Percentiles rank a stretch among this genome's conserved stretches.
phyloP scores from a whole-genome alignment of 139 green algal genomes.

The Coelastrella sp. region DNA sequence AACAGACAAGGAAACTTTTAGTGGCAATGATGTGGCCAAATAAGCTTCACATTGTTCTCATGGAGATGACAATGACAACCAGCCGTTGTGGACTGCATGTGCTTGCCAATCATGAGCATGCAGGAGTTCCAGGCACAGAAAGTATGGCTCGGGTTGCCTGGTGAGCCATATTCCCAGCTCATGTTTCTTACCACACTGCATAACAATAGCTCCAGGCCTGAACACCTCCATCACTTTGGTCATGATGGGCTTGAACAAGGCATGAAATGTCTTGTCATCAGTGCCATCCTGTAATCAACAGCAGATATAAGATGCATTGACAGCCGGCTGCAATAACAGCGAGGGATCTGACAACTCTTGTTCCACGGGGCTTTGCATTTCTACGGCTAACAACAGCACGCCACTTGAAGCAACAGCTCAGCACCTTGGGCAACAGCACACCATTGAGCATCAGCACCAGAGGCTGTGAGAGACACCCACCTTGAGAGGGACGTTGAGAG shows the following conservation, averaged over 20 bases:
- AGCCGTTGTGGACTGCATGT: too few species aligned
- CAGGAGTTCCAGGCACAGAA: too few species aligned
- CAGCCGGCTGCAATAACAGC: not conserved
- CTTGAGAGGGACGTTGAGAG: constrained; percentile 87
- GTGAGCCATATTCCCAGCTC: too few species aligned
- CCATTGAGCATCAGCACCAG: not conserved
- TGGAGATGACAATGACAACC: too few species aligned
- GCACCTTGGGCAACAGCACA: too few species aligned
- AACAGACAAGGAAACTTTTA: too few species aligned
- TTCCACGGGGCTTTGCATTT: not conserved
- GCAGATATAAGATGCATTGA: too few species aligned
- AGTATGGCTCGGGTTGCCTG: not conserved
- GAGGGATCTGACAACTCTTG: not conserved
- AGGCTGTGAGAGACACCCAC: not conserved
- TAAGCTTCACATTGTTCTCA: too few species aligned
- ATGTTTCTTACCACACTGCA: constrained; percentile 93
- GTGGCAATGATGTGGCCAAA: too few species aligned
- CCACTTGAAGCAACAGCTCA: too few species aligned
- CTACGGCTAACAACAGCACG: not conserved
- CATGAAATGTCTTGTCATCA: constrained; percentile 85
- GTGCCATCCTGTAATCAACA: constrained; percentile 86
- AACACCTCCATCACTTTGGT: constrained; percentile 93
- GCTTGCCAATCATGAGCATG: too few species aligned
- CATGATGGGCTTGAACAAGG: constrained; percentile 91
- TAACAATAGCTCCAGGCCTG: constrained; percentile 93